These are phyloP conservation scores for Yamadazyma dendronema DNA, from an alignment of 1,139 yeast species.

Conservation along the genomic window DNA sequence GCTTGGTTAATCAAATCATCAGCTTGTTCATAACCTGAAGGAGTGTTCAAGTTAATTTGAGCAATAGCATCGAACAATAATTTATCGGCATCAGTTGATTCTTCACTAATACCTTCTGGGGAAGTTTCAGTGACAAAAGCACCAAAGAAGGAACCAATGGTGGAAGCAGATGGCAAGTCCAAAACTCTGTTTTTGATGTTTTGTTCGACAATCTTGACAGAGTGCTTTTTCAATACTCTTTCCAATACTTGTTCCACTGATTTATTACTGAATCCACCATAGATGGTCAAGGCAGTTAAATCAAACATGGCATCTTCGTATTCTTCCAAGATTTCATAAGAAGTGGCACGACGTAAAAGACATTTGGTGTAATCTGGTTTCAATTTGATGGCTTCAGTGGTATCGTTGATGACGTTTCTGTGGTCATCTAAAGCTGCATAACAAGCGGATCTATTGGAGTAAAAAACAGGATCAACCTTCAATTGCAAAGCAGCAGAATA, in stretches of 20 bases:
- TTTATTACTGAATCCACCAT: conserved; percentile 77
- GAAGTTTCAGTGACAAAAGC: conserved; percentile 52
- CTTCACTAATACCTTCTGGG: conserved; percentile 52
- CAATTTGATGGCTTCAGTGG: conserved; percentile 78
- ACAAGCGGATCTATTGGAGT: conserved; percentile 95
- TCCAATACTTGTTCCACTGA: conserved; percentile 81
- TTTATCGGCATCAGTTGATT: conserved; percentile 54
- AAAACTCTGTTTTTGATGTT: conserved; percentile 51
- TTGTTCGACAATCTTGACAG: conserved; percentile 63
- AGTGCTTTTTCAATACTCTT: conserved; percentile 78
- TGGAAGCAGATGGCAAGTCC: conserved; percentile 80
- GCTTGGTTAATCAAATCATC: conserved; percentile 70
- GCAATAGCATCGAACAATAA: conserved; percentile 68
- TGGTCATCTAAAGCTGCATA: conserved; percentile 77
- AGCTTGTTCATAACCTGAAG: conserved; percentile 74
- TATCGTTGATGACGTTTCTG: conserved; percentile 82
- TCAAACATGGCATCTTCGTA: conserved; percentile 89
- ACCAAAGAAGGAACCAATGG: conserved; percentile 82
- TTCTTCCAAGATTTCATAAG: conserved; percentile 77
- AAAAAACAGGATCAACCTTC: conserved; percentile 81
- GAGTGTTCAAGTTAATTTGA: conserved; percentile 60
- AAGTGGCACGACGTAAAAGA: conserved; percentile 72
- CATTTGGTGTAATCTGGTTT: conserved; percentile 93
- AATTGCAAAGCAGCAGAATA: conserved; percentile 77
- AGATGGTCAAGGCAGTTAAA: conserved; percentile 77